These are phyloP conservation scores for Phoma sp. DNA, from an alignment of 2,329 filamentous ascomycete species.

Conservation along the genomic window DNA sequence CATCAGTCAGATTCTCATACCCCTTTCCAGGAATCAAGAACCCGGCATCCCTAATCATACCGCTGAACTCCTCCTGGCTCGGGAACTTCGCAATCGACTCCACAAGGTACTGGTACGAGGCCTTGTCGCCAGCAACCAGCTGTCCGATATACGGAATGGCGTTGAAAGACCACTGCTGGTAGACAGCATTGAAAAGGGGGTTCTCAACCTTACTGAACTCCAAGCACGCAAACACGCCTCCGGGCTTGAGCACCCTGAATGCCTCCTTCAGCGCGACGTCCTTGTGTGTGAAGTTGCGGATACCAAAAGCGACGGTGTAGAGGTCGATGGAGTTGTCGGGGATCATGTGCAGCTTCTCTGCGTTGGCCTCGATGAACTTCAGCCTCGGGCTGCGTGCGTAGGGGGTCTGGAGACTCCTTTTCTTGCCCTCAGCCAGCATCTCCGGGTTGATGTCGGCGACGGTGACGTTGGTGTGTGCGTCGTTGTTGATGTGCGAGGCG, in stretches of 20 bases:
- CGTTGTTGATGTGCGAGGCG: constrained; percentile 78
- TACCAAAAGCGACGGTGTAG: constrained; percentile 97
- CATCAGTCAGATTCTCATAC: constrained; percentile 89
- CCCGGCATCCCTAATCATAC: constrained; percentile 82
- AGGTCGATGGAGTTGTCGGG: constrained; percentile 79
- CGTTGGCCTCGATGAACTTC: constrained; percentile 88
- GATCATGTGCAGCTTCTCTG: constrained; percentile 73
- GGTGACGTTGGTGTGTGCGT: constrained; percentile 81
- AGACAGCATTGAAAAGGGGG: constrained; percentile 79
- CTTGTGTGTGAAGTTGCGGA: constrained; percentile 96
- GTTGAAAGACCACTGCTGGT: constrained; percentile 94
- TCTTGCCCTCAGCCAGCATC: constrained; percentile 88
- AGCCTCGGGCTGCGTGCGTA: constrained; percentile 63
- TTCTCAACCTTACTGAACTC: constrained; percentile 90
- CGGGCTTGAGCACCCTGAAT: constrained; percentile 86
- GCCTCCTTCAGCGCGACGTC: constrained; percentile 82
- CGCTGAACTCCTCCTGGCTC: constrained; percentile 79
- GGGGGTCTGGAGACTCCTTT: constrained; percentile 71
- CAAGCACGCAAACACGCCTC: constrained; percentile 93
- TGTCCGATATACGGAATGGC: constrained; percentile 96
- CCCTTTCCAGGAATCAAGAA: constrained; percentile 75
- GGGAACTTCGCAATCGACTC: constrained; percentile 97
- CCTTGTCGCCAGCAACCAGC: constrained; percentile 88
- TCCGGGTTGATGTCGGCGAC: constrained; percentile 95
- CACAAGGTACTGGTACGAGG: constrained; percentile 97